Conservation (phyloP, 2,329 filamentous ascomycete species). For the Verticillium klebahnii region DNA sequence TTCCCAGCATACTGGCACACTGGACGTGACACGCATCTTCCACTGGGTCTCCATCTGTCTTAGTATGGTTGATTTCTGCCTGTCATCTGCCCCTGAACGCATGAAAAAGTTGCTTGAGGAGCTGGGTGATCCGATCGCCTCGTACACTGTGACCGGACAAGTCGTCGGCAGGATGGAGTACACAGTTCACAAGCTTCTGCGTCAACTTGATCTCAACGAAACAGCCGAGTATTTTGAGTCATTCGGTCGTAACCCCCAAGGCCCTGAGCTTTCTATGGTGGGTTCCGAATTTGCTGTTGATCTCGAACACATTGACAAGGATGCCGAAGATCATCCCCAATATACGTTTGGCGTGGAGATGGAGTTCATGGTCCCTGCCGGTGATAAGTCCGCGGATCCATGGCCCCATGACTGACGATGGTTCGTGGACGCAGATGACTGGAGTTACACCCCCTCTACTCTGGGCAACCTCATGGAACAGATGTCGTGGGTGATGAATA, state of each 20-base stretch:
- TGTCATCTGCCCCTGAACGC: neutral
- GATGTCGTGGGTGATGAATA: too few relatives aligned
- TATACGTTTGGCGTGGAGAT: slow-evolving; percentile 10
- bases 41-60: slow-evolving; percentile 7
- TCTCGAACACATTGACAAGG: neutral
- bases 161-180: neutral
- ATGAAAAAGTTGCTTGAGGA: neutral
- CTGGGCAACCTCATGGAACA: too few relatives aligned
- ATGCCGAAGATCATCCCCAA: neutral
- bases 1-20: slow-evolving; percentile 5
- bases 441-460: neutral
- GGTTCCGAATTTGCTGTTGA: slow-evolving; percentile 1
- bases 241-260: neutral
- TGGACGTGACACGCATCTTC: neutral
- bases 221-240: slow-evolving; percentile 1
- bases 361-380: slow-evolving; percentile 6
- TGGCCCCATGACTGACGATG: slow-evolving; percentile 1
- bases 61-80: neutral
- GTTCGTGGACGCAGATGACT: neutral
- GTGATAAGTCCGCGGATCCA: neutral
- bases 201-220: neutral
- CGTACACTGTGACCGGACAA: neutral
- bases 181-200: neutral
- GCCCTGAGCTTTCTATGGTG: neutral
- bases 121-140: neutral